These are phyloP conservation scores for Fomitopsis serialis DNA, from an alignment of 768 basidiomycete species.

Conservation along the genomic window DNA sequence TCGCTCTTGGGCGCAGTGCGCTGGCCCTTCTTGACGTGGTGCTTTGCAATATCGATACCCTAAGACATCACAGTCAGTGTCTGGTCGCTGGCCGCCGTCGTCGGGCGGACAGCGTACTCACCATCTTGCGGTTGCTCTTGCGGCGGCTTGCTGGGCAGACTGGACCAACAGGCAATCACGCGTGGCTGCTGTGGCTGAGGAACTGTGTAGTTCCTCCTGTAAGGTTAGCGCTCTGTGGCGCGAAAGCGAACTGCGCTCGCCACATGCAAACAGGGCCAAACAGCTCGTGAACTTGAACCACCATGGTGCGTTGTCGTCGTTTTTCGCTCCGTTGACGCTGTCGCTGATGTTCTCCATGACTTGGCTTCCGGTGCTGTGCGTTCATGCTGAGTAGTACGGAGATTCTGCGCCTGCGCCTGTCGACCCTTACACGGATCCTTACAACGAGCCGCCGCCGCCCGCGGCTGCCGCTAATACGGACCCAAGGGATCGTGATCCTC, in stretches of 20 bases:
- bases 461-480: conserved; percentile 32
- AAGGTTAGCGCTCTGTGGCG: conserved; percentile 27
- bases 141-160: conserved; percentile 42
- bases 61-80: conserved; percentile 20
- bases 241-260: conserved; percentile 13
- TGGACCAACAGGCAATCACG: conserved; percentile 27
- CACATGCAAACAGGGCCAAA: conserved; percentile 24
- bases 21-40: conserved; percentile 98
- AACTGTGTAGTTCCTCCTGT: conserved; percentile 55
- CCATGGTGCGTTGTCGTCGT: conserved; percentile 54
- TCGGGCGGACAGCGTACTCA: conserved; percentile 50
- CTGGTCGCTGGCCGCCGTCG: not conserved
- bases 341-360: not conserved
- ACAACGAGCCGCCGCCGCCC: conserved; percentile 51
- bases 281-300: conserved; percentile 31
- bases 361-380: not conserved
- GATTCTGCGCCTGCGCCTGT: conserved; percentile 53
- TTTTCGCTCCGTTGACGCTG: conserved; percentile 11
- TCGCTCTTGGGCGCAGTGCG: conserved; percentile 96
- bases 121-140: conserved; percentile 70
- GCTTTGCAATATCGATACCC: conserved; percentile 94
- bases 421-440: conserved; percentile 82
- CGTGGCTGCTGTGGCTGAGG: conserved; percentile 43
- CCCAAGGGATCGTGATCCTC: conserved; percentile 49
- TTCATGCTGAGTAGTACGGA: conserved; percentile 48